phyloP scores from a whole-genome alignment of 2,329 filamentous ascomycete species.

The Huntiella abstrusa region DNA sequence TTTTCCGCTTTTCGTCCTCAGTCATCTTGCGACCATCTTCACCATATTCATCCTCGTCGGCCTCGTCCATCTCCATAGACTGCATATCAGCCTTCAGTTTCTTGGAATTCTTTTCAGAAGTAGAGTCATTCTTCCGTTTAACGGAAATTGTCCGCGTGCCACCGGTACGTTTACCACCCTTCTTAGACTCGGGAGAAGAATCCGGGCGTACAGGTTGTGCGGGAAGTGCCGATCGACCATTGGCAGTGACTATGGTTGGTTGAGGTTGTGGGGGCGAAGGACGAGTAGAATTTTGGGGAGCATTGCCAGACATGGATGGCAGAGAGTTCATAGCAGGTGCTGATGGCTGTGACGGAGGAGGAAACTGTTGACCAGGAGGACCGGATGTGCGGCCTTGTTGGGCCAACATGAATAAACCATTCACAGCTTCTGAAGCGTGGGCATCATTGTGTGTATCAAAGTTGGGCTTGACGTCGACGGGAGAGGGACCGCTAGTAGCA shows the following conservation, averaged over 20 bases:
- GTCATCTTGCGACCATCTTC: conserved; percentile 65
- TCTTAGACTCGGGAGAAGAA: background rate
- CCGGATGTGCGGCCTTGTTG: conserved; percentile 36
- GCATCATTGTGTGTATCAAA: conserved; percentile 41
- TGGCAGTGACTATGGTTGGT: background rate
- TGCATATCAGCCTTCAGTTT: conserved; percentile 42
- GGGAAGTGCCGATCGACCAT: background rate
- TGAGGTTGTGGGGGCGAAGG: background rate
- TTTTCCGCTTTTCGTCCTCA: conserved; percentile 95
- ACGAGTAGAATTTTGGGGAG: background rate
- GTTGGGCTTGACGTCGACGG: conserved; percentile 15
- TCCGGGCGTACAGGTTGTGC: conserved; percentile 23
- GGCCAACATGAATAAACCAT: conserved; percentile 80
- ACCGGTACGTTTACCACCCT: conserved; percentile 1
- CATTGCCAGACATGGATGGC: background rate
- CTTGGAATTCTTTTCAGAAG: conserved; percentile 45
- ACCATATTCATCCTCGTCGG: conserved; percentile 19
- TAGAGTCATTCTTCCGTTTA: conserved; percentile 37
- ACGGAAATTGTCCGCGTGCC: conserved; percentile 31
- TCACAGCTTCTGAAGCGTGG: conserved; percentile 74
- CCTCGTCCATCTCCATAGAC: conserved; percentile 14
- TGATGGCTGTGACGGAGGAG: background rate
- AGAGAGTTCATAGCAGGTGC: background rate
- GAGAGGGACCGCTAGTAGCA: conserved; percentile 36
- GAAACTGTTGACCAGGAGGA: conserved; percentile 14